Conservation (phyloP, 192 early-diverging fungal species). For the Gonapodya prolifera region DNA sequence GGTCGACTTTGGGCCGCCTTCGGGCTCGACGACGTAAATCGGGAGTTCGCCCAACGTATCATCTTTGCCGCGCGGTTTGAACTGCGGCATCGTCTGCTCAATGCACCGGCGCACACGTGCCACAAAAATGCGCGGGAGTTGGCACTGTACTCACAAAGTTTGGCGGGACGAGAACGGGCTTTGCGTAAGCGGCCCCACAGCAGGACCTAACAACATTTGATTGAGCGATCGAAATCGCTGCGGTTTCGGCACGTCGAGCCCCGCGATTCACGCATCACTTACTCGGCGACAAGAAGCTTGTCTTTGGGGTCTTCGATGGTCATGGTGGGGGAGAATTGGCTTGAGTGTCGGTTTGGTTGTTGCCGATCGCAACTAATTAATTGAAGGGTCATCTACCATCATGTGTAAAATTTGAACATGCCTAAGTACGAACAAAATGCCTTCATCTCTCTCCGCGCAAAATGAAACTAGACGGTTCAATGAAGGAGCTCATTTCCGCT, state of each 20-base stretch:
- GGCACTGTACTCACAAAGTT: not conserved
- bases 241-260: not conserved
- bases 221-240: not conserved
- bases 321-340: not conserved
- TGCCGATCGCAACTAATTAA: too few relatives aligned
- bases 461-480: too few relatives aligned
- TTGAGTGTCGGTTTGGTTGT: not conserved
- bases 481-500: too few relatives aligned
- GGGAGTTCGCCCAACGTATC: not conserved
- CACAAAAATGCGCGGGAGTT: not conserved
- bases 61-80: not conserved
- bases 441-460: too few relatives aligned
- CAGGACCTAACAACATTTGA: not conserved
- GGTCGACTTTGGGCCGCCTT: not conserved
- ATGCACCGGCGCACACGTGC: not conserved
- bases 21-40: not conserved
- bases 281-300: conserved; percentile 4
- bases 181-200: not conserved
- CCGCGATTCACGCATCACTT: not conserved
- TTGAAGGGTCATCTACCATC: too few relatives aligned
- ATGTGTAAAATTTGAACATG: too few relatives aligned
- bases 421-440: too few relatives aligned
- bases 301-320: conserved; percentile 1
- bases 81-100: not conserved
- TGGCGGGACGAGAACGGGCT: conserved; percentile 3